Evolutionary conservation across 345 rosid species (phyloP).

Genomic region (Lepidium didymum): DNA sequence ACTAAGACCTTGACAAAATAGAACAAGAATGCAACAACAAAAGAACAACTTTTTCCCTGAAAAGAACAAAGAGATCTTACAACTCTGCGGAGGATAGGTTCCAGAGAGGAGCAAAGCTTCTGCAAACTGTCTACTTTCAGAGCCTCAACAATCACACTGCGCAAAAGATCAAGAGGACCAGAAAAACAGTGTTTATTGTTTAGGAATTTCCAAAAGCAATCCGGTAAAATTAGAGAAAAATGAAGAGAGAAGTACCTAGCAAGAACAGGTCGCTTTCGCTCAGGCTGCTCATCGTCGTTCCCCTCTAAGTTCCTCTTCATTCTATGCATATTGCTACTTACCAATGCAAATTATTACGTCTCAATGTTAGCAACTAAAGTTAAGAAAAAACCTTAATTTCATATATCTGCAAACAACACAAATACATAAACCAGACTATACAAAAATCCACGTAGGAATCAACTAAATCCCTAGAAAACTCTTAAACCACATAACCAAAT

Average conservation of each 20-base stretch:
- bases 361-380: too few species aligned
- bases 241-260: slow-evolving; percentile 36
- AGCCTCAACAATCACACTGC: slow-evolving; percentile 92
- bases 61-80: slow-evolving; percentile 39
- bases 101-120: slow-evolving; percentile 87
- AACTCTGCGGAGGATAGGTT: slow-evolving; percentile 88
- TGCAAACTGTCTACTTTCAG: slow-evolving; percentile 88
- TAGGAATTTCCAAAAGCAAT: background rate
- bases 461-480: background rate
- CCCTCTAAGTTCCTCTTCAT: slow-evolving; percentile 47
- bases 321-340: slow-evolving; percentile 5
- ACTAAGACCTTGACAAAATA: background rate
- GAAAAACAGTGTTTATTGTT: background rate
- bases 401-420: background rate
- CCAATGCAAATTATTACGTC: too few species aligned
- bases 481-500: background rate
- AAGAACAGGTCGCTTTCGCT: slow-evolving; percentile 61
- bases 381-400: background rate
- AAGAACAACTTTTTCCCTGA: background rate
- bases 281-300: slow-evolving; percentile 43
- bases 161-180: background rate
- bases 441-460: background rate
- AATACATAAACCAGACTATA: background rate
- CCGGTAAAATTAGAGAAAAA: background rate
- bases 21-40: background rate